These are phyloP conservation scores for Globisporangium alternatum DNA, from an alignment of 352 stramenopile species.

Conservation along the genomic window DNA sequence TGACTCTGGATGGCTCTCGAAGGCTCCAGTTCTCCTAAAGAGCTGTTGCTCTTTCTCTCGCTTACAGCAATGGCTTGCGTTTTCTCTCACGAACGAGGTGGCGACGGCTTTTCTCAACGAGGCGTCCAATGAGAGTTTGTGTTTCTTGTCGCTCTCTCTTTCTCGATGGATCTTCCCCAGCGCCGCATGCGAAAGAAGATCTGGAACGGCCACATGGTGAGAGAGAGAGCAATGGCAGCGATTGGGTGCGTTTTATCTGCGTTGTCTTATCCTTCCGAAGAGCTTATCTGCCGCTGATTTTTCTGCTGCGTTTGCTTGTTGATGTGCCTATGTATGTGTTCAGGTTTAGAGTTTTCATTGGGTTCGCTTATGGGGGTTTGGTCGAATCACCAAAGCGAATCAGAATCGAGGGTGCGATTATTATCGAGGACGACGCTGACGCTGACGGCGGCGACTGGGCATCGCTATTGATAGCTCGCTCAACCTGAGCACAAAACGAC, in stretches of 20 bases:
- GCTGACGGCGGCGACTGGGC: neutral
- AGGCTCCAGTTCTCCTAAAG: conserved; percentile 6
- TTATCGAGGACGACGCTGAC: conserved; percentile 4
- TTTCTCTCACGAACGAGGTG: neutral
- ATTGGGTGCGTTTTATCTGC: neutral
- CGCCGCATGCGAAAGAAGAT: neutral
- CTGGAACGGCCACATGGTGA: neutral
- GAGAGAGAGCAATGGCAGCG: neutral
- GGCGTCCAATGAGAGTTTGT: neutral
- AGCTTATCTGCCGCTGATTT: neutral
- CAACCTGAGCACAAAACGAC: neutral
- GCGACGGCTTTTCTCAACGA: conserved; percentile 6
- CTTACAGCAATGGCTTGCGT: conserved; percentile 5
- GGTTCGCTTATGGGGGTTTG: neutral
- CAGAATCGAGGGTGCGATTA: neutral
- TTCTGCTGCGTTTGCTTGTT: neutral
- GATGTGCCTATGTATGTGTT: neutral
- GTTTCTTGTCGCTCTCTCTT: neutral
- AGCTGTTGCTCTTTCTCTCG: conserved; percentile 1
- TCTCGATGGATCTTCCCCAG: conserved; percentile 3
- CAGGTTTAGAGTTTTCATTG: neutral
- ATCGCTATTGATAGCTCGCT: neutral
- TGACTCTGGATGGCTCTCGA: neutral
- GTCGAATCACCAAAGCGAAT: neutral
- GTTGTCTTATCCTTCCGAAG: conserved; percentile 6